Conservation (phyloP, 352 stramenopile species). For the Phytophthora kernoviae region DNA sequence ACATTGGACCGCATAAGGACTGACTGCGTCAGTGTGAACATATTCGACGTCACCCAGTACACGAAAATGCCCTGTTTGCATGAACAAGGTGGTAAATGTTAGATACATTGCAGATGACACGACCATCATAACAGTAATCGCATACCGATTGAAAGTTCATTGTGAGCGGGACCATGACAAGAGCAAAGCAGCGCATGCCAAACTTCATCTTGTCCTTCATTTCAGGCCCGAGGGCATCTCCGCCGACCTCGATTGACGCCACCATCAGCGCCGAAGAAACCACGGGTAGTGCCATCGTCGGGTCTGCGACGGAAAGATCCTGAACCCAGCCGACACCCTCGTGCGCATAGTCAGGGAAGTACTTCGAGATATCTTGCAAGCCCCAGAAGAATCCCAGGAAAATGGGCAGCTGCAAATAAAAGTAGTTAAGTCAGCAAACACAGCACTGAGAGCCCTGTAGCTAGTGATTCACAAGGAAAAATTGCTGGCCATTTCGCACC, state of each 20-base stretch:
- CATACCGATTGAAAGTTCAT: conserved; percentile 86
- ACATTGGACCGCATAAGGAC: conserved; percentile 56
- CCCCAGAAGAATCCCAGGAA: conserved; percentile 90
- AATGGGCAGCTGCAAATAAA: conserved; percentile 63
- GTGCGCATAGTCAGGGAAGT: conserved; percentile 76
- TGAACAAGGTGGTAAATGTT: conserved; percentile 2
- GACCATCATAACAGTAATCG: not conserved
- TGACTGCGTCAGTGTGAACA: conserved; percentile 76
- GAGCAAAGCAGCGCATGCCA: conserved; percentile 73
- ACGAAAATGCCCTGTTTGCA: conserved; percentile 76
- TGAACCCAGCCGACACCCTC: conserved; percentile 84
- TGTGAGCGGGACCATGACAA: conserved; percentile 76
- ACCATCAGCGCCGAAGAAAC: conserved; percentile 83
- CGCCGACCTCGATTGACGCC: conserved; percentile 75
- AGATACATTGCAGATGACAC: conserved; percentile 2
- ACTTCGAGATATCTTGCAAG: conserved; percentile 78
- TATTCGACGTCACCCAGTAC: conserved; percentile 89
- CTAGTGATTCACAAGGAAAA: not conserved
- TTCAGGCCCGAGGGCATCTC: conserved; percentile 60
- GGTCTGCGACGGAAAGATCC: conserved; percentile 79
- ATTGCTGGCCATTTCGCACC: conserved; percentile 21
- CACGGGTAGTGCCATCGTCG: conserved; percentile 75
- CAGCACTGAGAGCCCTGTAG: not conserved
- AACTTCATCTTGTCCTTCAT: conserved; percentile 81
- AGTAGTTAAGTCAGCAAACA: not conserved